These are phyloP conservation scores for Kwoniella dejecticola DNA, from an alignment of 768 basidiomycete species.

Conservation along the genomic window DNA sequence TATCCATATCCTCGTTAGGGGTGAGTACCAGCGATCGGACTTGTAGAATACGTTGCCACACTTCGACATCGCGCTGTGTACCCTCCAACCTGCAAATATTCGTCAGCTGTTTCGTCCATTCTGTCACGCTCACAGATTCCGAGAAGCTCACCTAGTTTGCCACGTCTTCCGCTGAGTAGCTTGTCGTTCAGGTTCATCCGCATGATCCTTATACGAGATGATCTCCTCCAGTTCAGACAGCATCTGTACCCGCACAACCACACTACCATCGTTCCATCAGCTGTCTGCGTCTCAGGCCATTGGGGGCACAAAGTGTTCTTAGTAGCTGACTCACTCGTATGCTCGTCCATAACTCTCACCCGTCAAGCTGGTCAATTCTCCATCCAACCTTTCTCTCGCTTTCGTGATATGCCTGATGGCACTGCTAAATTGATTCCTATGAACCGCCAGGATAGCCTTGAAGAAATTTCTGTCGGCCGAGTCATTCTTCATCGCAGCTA, in stretches of 20 bases:
- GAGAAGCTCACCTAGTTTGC: slow-evolving; percentile 77
- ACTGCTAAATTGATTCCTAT: slow-evolving; percentile 92
- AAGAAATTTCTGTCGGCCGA: slow-evolving; percentile 95
- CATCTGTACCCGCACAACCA: slow-evolving; percentile 97
- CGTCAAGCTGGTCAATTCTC: slow-evolving; percentile 85
- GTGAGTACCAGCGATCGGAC: slow-evolving; percentile 89
- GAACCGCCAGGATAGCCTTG: slow-evolving; percentile 90
- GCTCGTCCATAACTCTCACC: slow-evolving; percentile 97
- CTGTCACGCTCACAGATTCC: neutral
- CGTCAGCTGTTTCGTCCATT: slow-evolving; percentile 15
- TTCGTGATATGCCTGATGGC: slow-evolving; percentile 86
- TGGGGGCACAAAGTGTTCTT: too few relatives aligned
- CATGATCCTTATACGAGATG: slow-evolving; percentile 89
- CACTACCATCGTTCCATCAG: slow-evolving; percentile 60
- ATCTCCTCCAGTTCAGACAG: slow-evolving; percentile 97
- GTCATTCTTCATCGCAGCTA: slow-evolving; percentile 86
- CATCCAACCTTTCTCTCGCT: slow-evolving; percentile 87
- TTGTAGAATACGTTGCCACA: slow-evolving; percentile 97
- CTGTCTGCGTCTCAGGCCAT: neutral
- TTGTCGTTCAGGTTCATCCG: slow-evolving; percentile 92
- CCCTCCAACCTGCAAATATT: slow-evolving; percentile 72
- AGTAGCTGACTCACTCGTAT: slow-evolving; percentile 68
- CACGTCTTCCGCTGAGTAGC: slow-evolving; percentile 87
- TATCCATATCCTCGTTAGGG: slow-evolving; percentile 89
- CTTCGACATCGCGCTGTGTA: slow-evolving; percentile 96